Evolutionary conservation across 2,329 filamentous ascomycete genomes (phyloP).

Genomic region (Fusarium brachygibbosum): DNA sequence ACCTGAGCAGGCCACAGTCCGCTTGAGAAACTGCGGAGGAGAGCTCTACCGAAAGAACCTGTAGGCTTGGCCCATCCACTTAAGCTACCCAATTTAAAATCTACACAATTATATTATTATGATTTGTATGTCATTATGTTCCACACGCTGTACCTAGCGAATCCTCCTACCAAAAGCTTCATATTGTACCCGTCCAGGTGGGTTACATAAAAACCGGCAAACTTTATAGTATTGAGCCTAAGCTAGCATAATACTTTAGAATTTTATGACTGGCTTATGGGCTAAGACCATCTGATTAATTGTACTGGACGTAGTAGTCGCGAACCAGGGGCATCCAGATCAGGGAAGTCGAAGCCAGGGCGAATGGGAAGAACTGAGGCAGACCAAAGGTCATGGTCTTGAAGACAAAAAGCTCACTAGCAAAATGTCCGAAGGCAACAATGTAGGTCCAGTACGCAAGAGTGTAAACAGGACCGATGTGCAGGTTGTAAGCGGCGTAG

Average conservation of each 20-base stretch:
- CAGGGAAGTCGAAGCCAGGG: conserved; percentile 64
- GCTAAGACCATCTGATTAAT: conserved; percentile 36
- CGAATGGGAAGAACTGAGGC: conserved; percentile 69
- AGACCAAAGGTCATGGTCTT: conserved; percentile 76
- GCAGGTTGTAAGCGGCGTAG: conserved; percentile 87
- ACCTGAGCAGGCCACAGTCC: conserved; percentile 90
- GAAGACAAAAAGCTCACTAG: conserved; percentile 84
- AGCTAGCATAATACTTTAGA: no score
- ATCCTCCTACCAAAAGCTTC: background rate
- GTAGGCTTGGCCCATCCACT: conserved; percentile 33
- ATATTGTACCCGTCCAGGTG: background rate
- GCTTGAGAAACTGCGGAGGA: conserved; percentile 81
- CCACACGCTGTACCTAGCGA: background rate
- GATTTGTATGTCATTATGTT: background rate
- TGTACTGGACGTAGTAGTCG: conserved; percentile 72
- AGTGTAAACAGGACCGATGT: conserved; percentile 79
- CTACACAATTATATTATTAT: conserved; percentile 28
- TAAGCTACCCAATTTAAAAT: conserved; percentile 12
- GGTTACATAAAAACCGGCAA: no score
- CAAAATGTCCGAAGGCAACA: conserved; percentile 82
- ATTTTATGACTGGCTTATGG: no score
- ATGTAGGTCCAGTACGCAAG: conserved; percentile 85
- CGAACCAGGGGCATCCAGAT: conserved; percentile 77
- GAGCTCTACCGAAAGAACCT: conserved; percentile 82
- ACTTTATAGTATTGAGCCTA: no score